phyloP scores from a whole-genome alignment of 129 eudicot species.

The Ambrosia trifida region DNA sequence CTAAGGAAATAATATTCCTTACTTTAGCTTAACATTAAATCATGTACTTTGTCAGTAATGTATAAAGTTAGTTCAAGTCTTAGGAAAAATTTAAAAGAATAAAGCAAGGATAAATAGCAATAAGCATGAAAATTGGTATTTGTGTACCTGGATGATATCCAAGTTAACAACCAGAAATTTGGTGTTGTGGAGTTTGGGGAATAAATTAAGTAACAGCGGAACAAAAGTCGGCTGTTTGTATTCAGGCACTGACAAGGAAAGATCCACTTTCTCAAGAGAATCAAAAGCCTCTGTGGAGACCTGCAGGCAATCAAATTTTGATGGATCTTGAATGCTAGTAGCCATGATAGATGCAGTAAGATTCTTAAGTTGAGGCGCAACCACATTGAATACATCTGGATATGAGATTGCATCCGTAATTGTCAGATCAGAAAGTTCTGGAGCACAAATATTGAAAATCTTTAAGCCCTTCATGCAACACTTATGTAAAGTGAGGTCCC shows the following conservation, averaged over 20 bases:
- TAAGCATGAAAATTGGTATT: no score
- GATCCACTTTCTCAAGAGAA: constrained; percentile 23
- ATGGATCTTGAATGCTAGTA: background rate
- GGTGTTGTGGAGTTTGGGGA: background rate
- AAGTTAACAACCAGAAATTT: background rate
- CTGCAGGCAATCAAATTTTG: background rate
- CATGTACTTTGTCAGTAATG: no score
- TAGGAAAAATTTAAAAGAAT: no score
- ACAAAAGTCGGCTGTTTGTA: no score
- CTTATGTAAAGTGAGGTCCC: constrained; percentile 1
- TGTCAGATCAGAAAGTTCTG: constrained; percentile 17
- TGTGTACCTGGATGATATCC: no score
- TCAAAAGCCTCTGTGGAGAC: background rate
- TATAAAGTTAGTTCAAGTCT: no score
- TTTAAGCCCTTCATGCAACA: background rate
- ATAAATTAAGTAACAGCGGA: background rate
- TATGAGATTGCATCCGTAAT: background rate
- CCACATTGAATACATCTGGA: background rate
- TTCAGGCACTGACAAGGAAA: background rate
- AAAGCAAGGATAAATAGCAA: no score
- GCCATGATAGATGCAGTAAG: background rate
- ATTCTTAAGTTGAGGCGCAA: constrained; percentile 27
- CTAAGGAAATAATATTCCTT: no score
- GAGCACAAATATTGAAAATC: background rate
- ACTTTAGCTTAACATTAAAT: no score